Evolutionary conservation across 371 early-diverging fungal species (phyloP).

Genomic region (Fennellomyces sp.): DNA sequence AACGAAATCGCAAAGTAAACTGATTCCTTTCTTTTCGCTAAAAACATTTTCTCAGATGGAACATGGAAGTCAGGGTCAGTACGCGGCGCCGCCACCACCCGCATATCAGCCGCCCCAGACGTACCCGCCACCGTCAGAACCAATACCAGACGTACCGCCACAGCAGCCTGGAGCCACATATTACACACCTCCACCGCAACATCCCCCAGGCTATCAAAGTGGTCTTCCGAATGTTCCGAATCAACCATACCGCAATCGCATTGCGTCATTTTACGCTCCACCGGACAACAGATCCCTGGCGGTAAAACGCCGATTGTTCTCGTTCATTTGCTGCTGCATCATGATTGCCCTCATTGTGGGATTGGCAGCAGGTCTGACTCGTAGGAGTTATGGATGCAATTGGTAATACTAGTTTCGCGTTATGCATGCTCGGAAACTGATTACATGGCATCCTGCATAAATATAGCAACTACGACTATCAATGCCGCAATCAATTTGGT

Average conservation of each 20-base stretch:
- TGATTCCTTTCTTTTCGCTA: no score
- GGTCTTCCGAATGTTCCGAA: neutral
- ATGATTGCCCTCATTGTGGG: neutral
- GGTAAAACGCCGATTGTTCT: neutral
- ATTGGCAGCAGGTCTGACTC: neutral
- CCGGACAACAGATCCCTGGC: conserved; percentile 1
- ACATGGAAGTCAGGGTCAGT: neutral
- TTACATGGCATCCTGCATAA: no score
- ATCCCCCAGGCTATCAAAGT: neutral
- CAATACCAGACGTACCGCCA: neutral
- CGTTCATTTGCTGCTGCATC: neutral
- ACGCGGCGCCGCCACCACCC: conserved; percentile 1
- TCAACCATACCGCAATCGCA: neutral
- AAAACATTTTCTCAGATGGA: no score
- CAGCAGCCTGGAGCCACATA: neutral
- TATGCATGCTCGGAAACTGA: no score
- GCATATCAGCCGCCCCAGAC: neutral
- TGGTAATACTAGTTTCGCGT: neutral
- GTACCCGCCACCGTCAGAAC: neutral
- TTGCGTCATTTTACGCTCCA: neutral
- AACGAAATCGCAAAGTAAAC: no score
- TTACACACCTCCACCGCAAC: neutral
- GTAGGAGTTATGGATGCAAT: neutral
- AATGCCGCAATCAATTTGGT: no score
- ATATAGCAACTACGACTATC: no score